These are phyloP conservation scores for Sporobolomyces phaffii DNA, from an alignment of 768 basidiomycete species.

Conservation along the genomic window DNA sequence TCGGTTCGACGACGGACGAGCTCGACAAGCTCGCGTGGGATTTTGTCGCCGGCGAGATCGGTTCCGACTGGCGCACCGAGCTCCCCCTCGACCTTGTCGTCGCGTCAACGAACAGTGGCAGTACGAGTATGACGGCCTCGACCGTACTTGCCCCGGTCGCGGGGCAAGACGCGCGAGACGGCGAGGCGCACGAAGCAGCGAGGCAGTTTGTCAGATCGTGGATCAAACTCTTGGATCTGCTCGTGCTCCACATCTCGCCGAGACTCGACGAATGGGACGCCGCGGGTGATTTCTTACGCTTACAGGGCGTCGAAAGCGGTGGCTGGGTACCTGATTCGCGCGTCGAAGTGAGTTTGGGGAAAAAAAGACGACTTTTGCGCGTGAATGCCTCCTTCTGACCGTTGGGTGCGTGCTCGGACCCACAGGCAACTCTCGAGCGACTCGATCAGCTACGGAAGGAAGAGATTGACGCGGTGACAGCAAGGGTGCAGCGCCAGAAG, in stretches of 20 bases:
- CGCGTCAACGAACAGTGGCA: not conserved
- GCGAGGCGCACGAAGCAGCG: not conserved
- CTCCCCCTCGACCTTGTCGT: constrained; percentile 15
- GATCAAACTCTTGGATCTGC: constrained; percentile 30
- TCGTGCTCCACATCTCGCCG: constrained; percentile 28
- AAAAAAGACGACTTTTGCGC: not conserved
- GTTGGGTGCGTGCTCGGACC: not conserved
- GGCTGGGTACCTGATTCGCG: constrained; percentile 33
- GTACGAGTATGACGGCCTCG: not conserved
- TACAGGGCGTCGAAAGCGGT: constrained; percentile 33
- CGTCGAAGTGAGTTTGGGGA: constrained; percentile 31
- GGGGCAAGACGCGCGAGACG: not conserved
- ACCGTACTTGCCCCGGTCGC: not conserved
- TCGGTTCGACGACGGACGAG: constrained; percentile 20
- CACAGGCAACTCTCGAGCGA: constrained; percentile 9
- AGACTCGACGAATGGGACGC: constrained; percentile 35
- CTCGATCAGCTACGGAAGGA: not conserved
- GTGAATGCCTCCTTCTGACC: too few species aligned
- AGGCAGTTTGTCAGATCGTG: constrained; percentile 20
- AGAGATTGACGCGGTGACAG: not conserved
- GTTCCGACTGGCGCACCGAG: not conserved
- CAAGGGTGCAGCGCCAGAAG: constrained; percentile 9
- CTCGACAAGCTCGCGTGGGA: constrained; percentile 22
- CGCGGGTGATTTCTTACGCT: constrained; percentile 27
- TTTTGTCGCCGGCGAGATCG: not conserved